Conservation (phyloP, 768 basidiomycete species). For the Tricholoma sp. region DNA sequence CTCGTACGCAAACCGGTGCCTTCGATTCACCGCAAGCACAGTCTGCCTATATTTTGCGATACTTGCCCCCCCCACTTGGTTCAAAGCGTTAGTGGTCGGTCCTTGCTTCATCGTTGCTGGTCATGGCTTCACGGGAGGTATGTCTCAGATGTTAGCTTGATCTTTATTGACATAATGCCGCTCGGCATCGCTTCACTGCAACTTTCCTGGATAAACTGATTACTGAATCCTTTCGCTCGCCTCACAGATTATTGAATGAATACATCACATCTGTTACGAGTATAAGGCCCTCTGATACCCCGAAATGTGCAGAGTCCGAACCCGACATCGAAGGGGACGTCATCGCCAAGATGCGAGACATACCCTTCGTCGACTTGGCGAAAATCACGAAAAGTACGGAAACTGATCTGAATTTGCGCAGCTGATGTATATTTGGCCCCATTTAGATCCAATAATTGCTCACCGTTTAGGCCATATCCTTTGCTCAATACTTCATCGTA, state of each 20-base stretch:
- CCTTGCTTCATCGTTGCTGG: background rate
- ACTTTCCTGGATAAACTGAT: background rate
- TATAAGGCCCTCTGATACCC: background rate
- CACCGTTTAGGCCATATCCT: background rate
- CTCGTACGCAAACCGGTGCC: background rate
- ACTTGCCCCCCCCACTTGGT: background rate
- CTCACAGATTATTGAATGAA: background rate
- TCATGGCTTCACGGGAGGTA: background rate
- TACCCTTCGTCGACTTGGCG: background rate
- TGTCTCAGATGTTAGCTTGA: background rate
- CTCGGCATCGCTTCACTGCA: background rate
- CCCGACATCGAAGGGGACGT: background rate
- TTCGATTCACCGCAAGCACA: background rate
- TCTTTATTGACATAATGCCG: background rate
- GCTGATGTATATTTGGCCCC: background rate
- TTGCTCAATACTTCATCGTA: background rate
- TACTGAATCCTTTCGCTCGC: background rate
- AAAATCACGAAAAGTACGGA: background rate
- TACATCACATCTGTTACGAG: background rate
- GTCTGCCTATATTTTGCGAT: background rate
- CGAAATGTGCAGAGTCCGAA: background rate
- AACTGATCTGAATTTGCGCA: background rate
- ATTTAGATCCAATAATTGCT: background rate
- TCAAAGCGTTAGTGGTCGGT: background rate
- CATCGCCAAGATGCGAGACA: background rate